phyloP scores from a whole-genome alignment of 2,329 filamentous ascomycete species.

The Hypoxylon sp. region DNA sequence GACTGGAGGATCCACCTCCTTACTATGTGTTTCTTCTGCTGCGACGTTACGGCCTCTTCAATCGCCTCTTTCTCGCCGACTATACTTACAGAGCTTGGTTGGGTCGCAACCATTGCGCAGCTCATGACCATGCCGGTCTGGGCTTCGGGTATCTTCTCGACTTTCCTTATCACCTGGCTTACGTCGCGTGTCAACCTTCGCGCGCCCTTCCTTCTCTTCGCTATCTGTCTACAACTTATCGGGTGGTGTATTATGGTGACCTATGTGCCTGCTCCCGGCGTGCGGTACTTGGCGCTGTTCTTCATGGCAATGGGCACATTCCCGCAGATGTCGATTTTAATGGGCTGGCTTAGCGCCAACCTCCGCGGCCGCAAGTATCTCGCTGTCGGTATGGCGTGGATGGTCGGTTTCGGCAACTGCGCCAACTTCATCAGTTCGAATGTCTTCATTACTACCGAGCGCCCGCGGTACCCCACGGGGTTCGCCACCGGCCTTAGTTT shows the following conservation, averaged over 20 bases:
- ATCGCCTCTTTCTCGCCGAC: conserved; percentile 50
- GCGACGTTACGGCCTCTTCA: conserved; percentile 51
- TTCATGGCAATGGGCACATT: conserved; percentile 52
- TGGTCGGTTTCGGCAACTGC: conserved; percentile 61
- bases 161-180: conserved; percentile 48
- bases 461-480: conserved; percentile 57
- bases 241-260: conserved; percentile 52
- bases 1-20: conserved; percentile 54
- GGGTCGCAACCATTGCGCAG: conserved; percentile 47
- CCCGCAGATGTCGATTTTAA: conserved; percentile 51
- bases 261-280: conserved; percentile 47
- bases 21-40: conserved; percentile 53
- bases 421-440: conserved; percentile 60
- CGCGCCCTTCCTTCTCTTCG: conserved; percentile 48
- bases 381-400: conserved; percentile 59
- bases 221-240: conserved; percentile 48
- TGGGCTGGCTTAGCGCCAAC: conserved; percentile 59
- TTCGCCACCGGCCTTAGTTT: conserved; percentile 57
- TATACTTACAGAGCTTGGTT: conserved; percentile 50
- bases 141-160: conserved; percentile 48
- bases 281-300: conserved; percentile 52
- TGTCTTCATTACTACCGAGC: conserved; percentile 58
- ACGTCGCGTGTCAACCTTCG: conserved; percentile 45
- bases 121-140: conserved; percentile 53
- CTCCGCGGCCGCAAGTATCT: conserved; percentile 59